Evolutionary conservation across 176 grass and related monocot genomes (phyloP).

Genomic region (Hordeum marinum): DNA sequence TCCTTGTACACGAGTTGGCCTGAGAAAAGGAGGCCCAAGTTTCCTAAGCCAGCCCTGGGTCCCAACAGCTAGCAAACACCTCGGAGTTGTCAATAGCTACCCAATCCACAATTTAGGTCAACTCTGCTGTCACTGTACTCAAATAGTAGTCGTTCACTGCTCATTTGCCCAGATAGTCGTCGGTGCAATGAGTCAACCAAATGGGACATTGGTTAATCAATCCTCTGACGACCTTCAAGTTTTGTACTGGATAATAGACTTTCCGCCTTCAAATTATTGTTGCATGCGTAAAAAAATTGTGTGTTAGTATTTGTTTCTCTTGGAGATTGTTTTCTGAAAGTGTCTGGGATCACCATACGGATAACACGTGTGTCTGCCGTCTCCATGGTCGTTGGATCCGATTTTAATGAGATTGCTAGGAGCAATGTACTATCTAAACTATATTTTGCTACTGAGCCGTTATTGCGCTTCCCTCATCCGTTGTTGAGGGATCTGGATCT

Average conservation of each 20-base stretch:
- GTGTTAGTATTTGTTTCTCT: background rate
- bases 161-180: background rate
- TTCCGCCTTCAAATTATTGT: background rate
- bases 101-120: constrained; percentile 20
- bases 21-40: constrained; percentile 23
- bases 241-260: background rate
- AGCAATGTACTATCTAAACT: too few relatives aligned
- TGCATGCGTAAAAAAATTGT: background rate
- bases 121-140: constrained; percentile 3
- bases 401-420: too few relatives aligned
- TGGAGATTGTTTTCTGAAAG: too few relatives aligned
- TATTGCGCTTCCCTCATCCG: too few relatives aligned
- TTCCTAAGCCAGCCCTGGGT: background rate
- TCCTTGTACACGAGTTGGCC: constrained; percentile 29
- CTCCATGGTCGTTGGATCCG: too few relatives aligned
- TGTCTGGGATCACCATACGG: too few relatives aligned
- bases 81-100: constrained; percentile 14
- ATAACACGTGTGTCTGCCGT: too few relatives aligned
- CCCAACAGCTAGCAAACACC: constrained; percentile 1
- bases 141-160: background rate
- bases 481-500: too few relatives aligned
- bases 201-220: background rate
- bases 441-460: too few relatives aligned
- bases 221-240: background rate
- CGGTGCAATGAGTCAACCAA: background rate